Evolutionary conservation across 371 early-diverging fungal species (phyloP).

Genomic region (Saksenaea vasiformis): DNA sequence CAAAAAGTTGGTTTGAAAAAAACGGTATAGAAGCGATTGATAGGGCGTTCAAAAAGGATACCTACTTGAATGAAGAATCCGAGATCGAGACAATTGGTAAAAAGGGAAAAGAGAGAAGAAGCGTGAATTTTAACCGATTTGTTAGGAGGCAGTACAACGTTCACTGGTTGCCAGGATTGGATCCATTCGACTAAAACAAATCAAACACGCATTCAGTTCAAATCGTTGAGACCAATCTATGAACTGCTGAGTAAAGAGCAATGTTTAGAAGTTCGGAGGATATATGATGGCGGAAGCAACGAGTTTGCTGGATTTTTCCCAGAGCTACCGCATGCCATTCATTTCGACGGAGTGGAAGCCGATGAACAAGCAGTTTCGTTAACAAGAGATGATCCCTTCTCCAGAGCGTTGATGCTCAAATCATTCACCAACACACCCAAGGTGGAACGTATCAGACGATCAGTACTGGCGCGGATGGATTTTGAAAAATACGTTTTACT

Average conservation of each 20-base stretch:
- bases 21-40: neutral
- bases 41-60: neutral
- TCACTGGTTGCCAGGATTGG: neutral
- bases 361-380: neutral
- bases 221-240: neutral
- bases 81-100: neutral
- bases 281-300: neutral
- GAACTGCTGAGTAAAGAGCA: neutral
- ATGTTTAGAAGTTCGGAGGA: neutral
- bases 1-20: neutral
- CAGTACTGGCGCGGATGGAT: neutral
- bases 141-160: neutral
- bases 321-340: neutral
- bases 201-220: slow-evolving; percentile 1
- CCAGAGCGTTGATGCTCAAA: neutral
- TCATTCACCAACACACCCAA: neutral
- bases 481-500: neutral
- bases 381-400: neutral
- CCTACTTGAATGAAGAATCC: neutral
- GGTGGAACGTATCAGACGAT: neutral
- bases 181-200: neutral
- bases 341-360: neutral
- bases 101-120: neutral
- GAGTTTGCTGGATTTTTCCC: neutral
- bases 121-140: neutral